Conservation (phyloP, 2,329 filamentous ascomycete species). For the Canariomyces notabilis region DNA sequence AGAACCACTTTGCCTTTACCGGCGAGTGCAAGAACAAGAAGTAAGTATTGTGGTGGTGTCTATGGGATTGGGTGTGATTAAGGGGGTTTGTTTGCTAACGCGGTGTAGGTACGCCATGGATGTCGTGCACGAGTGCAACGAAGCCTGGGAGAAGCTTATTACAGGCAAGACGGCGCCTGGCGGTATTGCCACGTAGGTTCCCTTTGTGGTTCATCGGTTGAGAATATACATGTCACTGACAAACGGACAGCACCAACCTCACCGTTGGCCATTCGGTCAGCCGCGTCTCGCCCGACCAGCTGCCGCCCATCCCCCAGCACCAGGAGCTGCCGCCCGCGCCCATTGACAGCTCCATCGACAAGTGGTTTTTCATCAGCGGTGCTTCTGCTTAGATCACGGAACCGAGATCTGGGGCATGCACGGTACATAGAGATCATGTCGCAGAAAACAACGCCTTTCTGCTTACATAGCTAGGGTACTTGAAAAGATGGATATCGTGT, state of each 20-base stretch:
- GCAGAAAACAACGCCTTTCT: no score
- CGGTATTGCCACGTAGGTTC: slow-evolving; percentile 73
- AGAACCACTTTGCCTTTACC: slow-evolving; percentile 99
- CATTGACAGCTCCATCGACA: slow-evolving; percentile 95
- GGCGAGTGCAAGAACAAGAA: slow-evolving; percentile 99
- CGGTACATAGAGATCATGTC: no score
- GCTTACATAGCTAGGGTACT: no score
- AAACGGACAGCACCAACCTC: slow-evolving; percentile 65
- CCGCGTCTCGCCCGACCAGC: slow-evolving; percentile 63
- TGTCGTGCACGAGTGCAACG: slow-evolving; percentile 89
- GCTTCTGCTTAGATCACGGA: slow-evolving; percentile 62
- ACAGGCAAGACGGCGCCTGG: slow-evolving; percentile 79
- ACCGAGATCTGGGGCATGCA: neutral
- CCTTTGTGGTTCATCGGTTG: neutral
- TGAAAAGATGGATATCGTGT: neutral
- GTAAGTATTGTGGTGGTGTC: slow-evolving; percentile 39
- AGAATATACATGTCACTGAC: slow-evolving; percentile 24
- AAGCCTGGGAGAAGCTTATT: slow-evolving; percentile 96
- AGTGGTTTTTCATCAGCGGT: slow-evolving; percentile 99
- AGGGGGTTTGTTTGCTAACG: slow-evolving; percentile 22
- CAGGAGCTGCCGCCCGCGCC: slow-evolving; percentile 79
- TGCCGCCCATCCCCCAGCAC: slow-evolving; percentile 71
- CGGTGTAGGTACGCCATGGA: slow-evolving; percentile 76
- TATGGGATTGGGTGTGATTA: neutral
- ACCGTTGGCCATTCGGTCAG: slow-evolving; percentile 68